These are phyloP conservation scores for Verbascum thapsus DNA, from an alignment of 257 asterid genomes.

Conservation along the genomic window DNA sequence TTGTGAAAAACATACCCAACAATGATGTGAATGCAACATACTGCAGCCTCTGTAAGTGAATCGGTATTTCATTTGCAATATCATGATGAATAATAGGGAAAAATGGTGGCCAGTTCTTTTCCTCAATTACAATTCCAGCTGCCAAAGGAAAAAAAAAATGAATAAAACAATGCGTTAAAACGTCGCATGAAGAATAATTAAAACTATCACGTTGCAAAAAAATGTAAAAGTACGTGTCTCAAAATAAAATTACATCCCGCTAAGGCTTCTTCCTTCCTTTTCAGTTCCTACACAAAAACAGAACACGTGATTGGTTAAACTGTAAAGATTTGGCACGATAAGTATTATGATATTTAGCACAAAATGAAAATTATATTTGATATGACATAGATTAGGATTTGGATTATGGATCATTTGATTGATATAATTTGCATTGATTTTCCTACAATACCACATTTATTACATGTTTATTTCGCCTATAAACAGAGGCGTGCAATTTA, in stretches of 20 bases:
- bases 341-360: slow-evolving; percentile 12
- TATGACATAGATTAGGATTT: too few relatives aligned
- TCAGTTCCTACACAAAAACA: slow-evolving; percentile 62
- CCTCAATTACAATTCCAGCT: slow-evolving; percentile 90
- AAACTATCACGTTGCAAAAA: slow-evolving; percentile 6
- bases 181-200: slow-evolving; percentile 2
- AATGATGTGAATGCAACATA: slow-evolving; percentile 85
- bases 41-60: slow-evolving; percentile 82
- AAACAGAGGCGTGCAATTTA: slow-evolving; percentile 22
- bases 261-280: slow-evolving; percentile 79
- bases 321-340: slow-evolving; percentile 26
- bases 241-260: slow-evolving; percentile 52
- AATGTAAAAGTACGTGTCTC: background rate
- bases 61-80: slow-evolving; percentile 78
- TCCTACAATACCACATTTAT: too few relatives aligned
- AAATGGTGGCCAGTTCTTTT: slow-evolving; percentile 90
- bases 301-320: too few relatives aligned
- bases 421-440: too few relatives aligned
- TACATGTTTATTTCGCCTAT: too few relatives aligned
- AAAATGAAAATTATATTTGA: slow-evolving; percentile 15
- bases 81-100: slow-evolving; percentile 87
- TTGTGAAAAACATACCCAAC: slow-evolving; percentile 71
- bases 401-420: too few relatives aligned
- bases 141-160: slow-evolving; percentile 35
- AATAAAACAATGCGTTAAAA: background rate